These are phyloP conservation scores for Urtica urens DNA, from an alignment of 306 rosid genomes.

Conservation along the genomic window DNA sequence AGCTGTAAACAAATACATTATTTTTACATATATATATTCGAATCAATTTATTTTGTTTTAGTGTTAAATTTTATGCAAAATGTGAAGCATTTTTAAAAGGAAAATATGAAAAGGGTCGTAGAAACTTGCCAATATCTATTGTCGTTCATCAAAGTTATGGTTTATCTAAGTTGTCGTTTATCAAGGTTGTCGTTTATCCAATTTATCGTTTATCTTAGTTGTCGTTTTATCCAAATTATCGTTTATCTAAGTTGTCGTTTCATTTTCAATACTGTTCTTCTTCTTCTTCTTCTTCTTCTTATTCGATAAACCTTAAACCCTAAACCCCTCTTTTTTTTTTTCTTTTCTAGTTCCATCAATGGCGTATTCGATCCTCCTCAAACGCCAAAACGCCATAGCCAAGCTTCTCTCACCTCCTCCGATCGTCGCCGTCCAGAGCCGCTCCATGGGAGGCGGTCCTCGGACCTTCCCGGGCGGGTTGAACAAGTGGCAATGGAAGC, in stretches of 20 bases:
- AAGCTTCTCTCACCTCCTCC: constrained; percentile 33
- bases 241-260: too few relatives aligned
- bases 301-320: constrained; percentile 17
- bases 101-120: background rate
- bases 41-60: too few relatives aligned
- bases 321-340: constrained; percentile 11
- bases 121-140: background rate
- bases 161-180: background rate
- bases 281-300: background rate
- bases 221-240: background rate
- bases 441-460: constrained; percentile 91
- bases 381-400: constrained; percentile 25
- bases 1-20: too few relatives aligned
- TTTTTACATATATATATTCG: too few relatives aligned
- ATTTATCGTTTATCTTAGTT: background rate
- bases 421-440: constrained; percentile 23
- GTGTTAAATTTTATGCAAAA: background rate
- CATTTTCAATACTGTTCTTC: background rate
- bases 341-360: constrained; percentile 14
- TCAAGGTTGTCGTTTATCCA: background rate
- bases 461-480: constrained; percentile 88
- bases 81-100: background rate
- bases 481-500: constrained; percentile 93
- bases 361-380: constrained; percentile 33
- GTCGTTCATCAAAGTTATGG: background rate